These are phyloP conservation scores for Botrytis paeoniae DNA, from an alignment of 2,329 filamentous ascomycete genomes.

Conservation along the genomic window DNA sequence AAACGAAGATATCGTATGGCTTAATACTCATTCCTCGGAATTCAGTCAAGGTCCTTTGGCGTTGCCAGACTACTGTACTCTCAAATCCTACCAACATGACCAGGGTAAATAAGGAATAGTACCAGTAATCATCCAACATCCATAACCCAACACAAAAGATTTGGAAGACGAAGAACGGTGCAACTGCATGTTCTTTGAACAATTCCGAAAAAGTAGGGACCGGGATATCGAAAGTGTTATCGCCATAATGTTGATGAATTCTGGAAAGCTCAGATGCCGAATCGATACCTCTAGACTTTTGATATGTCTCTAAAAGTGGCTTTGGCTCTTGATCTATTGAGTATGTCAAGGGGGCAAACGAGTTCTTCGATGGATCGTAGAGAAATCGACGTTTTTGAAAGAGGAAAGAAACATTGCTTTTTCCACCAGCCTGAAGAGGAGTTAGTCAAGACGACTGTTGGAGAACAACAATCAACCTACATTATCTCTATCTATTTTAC, in stretches of 20 bases:
- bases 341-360: slow-evolving; percentile 81
- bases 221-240: slow-evolving; percentile 96
- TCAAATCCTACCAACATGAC: slow-evolving; percentile 98
- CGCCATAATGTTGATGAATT: slow-evolving; percentile 88
- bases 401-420: slow-evolving; percentile 79
- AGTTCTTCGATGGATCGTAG: slow-evolving; percentile 66
- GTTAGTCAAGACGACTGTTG: slow-evolving; percentile 26
- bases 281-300: slow-evolving; percentile 72
- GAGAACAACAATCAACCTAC: slow-evolving; percentile 39
- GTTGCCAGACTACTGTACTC: slow-evolving; percentile 98
- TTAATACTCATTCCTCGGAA: slow-evolving; percentile 99
- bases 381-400: slow-evolving; percentile 98
- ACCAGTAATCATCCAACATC: slow-evolving; percentile 99
- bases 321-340: slow-evolving; percentile 82
- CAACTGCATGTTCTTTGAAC: slow-evolving; percentile 97
- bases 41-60: slow-evolving; percentile 90
- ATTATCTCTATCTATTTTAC: slow-evolving; percentile 72
- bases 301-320: slow-evolving; percentile 73
- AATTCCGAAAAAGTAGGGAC: slow-evolving; percentile 94
- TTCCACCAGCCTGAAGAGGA: slow-evolving; percentile 59
- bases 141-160: slow-evolving; percentile 97
- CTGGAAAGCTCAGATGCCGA: slow-evolving; percentile 72
- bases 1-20: slow-evolving; percentile 92
- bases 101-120: slow-evolving; percentile 97
- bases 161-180: slow-evolving; percentile 99